Base-by-base conservation (phyloP, 495 filamentous ascomycete species). In the Daldinia bambusicola region DNA sequence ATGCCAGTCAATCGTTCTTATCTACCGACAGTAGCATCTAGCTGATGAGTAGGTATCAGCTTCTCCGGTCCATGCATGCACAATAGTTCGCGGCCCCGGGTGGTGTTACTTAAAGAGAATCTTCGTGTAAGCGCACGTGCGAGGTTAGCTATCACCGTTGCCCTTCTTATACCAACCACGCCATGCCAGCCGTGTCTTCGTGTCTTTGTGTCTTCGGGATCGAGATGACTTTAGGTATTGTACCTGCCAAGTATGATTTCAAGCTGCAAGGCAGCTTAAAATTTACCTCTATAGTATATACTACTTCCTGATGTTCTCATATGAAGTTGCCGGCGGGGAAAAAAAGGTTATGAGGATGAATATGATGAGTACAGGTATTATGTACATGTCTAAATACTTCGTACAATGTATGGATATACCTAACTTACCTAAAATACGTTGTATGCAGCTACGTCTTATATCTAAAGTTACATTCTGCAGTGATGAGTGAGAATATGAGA, bases 1-100 rank as follows among this genome's bases (percentile, higher is more conserved):
- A 72, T 72, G 61, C 56, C 61, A 40, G 61, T 58, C 70, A 65
- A 61, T 65, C 55, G 30, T 56, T 69, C 61, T 69, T 73, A 73
- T 69, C 70, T 73, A 64, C 45, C 32, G 45, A 50, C 37, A 50
- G 43, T 58, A 63, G 51, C 36, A 68, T 61, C 31, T 32, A 52
- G 14, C 30, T 22, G 37, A 60, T 53, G 34, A n/a, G 14, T 41
- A 52, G 38, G 36, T 71, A 61, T 52, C 32, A 56, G 30, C 30
- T 56, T 56, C 30, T 56, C 53, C 53, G 53, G 30, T 37, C n/a
- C 16, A 22, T 48, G 43, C 43, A 48, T 22, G 43, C 20, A 48
- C 43, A 48, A 37, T 56, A 56, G 53, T 18, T 56, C 32, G 32
- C 31, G 32, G 30, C 32, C 18, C 34, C 55, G 16, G 12, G 50